A percentile compares a stretch with the other conserved stretches of the same genome.
phyloP scores from a whole-genome alignment of 345 rosid genomes.

The Cardamine resedifolia region DNA sequence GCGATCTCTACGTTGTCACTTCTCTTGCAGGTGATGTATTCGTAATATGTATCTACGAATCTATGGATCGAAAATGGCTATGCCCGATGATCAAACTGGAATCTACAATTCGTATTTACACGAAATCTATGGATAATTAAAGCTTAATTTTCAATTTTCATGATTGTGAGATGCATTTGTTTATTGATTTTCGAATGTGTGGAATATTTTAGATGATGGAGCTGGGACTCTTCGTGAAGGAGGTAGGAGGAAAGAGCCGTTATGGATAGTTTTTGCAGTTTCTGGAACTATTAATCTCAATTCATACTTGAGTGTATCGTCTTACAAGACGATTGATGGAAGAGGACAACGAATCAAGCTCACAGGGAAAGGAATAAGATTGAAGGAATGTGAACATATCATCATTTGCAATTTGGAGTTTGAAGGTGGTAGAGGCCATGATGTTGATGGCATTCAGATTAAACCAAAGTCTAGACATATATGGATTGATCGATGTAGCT shows the following conservation, averaged over 20 bases:
- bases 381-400: constrained; percentile 85
- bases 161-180: constrained; percentile 14
- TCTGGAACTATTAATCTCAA: constrained; percentile 75
- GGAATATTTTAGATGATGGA: constrained; percentile 61
- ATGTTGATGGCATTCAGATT: constrained; percentile 89
- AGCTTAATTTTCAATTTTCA: background rate
- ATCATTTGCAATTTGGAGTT: constrained; percentile 79
- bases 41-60: background rate
- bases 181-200: background rate
- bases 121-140: background rate
- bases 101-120: background rate
- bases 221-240: constrained; percentile 82
- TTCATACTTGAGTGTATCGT: constrained; percentile 69
- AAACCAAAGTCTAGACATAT: constrained; percentile 89
- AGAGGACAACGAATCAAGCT: constrained; percentile 73
- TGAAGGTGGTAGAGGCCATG: constrained; percentile 93
- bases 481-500: constrained; percentile 92
- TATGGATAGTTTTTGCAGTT: constrained; percentile 80
- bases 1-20: constrained; percentile 57
- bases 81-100: constrained; percentile 7
- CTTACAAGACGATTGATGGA: constrained; percentile 89
- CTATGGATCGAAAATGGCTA: background rate
- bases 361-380: constrained; percentile 75
- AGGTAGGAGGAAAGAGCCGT: constrained; percentile 68
- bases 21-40: constrained; percentile 53